Base-by-base conservation (phyloP, 345 rosid species). In the Toxicodendron radicans region DNA sequence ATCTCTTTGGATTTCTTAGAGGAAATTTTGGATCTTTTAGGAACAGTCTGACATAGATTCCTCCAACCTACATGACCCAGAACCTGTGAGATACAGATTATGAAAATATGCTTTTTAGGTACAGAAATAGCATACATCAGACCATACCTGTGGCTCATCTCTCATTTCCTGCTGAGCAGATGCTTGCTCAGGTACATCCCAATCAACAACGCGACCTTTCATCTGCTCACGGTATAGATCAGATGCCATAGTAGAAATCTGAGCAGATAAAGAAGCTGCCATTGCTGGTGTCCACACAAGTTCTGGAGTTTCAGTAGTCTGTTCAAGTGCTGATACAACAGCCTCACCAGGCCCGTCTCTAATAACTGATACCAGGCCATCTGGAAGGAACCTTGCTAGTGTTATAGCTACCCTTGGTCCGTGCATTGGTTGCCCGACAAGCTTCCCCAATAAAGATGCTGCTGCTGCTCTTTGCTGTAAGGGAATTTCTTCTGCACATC, bases 241-340 rank as follows among this genome's bases (percentile, higher is more conserved):
- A 58, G 99, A 88, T 66, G 94, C 97, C 97, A 95, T 93, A 56
- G 99, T 91, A 10, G 94, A 88, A 78, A 95, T 85, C 80, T 95
- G 98, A 53, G 98, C 99, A 68, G 99, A 89, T 77, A 93, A 85
- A 75, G 98, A 95, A 83, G 99, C 88, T 46, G 98, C 97, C 98
- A 95, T 95, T 58, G 98, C 99, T 57, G 98, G 96, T 75, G 99
- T 95, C 99, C 99, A 95, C 62, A 95, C 99, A 76, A 95, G 97
- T 85, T 95, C 97, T 78, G 98, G 98, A 14, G 99, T 93, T 82
- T 95, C 99, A 21, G 97, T 89, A 30, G 97, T 95, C 80, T 86
- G 94, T 64, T 95, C 99, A 76, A 95, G 90, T 4, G 91, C 91
- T 78, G 89, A 88, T 59, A 95, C 91, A 74, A 91, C 99, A 77